Evolutionary conservation across 1,139 yeast species (phyloP).

Genomic region (Candida neerlandica): DNA sequence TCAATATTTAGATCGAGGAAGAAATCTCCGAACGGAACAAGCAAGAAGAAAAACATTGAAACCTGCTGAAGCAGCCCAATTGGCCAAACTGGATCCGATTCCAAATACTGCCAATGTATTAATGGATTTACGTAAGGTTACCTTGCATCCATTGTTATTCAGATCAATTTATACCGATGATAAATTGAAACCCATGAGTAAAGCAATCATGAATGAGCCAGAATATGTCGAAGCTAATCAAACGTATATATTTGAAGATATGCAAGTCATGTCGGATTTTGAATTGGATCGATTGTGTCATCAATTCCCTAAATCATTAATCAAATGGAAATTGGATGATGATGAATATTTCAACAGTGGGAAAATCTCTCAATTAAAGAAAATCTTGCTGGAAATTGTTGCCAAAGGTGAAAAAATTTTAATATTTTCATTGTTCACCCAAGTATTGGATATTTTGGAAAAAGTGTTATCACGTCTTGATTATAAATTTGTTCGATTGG

Average conservation of each 20-base stretch:
- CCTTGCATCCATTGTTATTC: constrained; percentile 74
- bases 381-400: constrained; percentile 62
- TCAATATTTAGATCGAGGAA: constrained; percentile 51
- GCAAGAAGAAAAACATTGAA: constrained; percentile 48
- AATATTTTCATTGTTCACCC: constrained; percentile 90
- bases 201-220: constrained; percentile 77
- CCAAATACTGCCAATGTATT: constrained; percentile 55
- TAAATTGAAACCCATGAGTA: constrained; percentile 65
- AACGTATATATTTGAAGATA: constrained; percentile 81
- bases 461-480: constrained; percentile 64
- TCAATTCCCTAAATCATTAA: constrained; percentile 68
- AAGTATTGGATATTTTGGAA: constrained; percentile 85
- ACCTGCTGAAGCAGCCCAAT: constrained; percentile 42
- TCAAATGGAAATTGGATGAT: constrained; percentile 55
- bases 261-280: constrained; percentile 94
- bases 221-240: constrained; percentile 75
- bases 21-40: constrained; percentile 50
- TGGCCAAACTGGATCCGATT: constrained; percentile 36
- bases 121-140: constrained; percentile 74
- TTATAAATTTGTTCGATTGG: constrained; percentile 79
- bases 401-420: constrained; percentile 69
- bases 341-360: constrained; percentile 75
- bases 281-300: constrained; percentile 78
- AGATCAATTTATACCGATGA: constrained; percentile 61
- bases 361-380: constrained; percentile 60